Evolutionary conservation across 176 grass and related monocot species (phyloP).

Genomic region (Alloteropsis semialata): DNA sequence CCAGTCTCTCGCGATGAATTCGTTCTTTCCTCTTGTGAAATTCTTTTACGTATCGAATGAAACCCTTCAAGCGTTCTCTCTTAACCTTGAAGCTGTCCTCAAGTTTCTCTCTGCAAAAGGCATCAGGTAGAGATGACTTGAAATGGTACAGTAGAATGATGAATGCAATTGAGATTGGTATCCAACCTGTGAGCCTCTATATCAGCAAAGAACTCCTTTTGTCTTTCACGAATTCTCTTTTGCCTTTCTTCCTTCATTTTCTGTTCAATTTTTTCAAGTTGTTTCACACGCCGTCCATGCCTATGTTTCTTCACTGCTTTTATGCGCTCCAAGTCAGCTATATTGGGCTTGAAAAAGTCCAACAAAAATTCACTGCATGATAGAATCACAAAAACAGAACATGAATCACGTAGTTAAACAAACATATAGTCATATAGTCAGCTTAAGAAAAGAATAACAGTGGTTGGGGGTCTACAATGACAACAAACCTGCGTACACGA

Average conservation of each 20-base stretch:
- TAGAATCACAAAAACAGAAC: slow-evolving; percentile 31
- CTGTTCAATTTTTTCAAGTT: slow-evolving; percentile 98
- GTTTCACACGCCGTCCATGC: slow-evolving; percentile 91
- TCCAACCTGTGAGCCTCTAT: slow-evolving; percentile 87
- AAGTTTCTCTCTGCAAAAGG: slow-evolving; percentile 71
- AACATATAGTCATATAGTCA: background rate
- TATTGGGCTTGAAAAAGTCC: slow-evolving; percentile 93
- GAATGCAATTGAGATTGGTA: background rate
- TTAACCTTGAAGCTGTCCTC: slow-evolving; percentile 95
- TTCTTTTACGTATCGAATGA: slow-evolving; percentile 86
- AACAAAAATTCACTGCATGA: slow-evolving; percentile 87
- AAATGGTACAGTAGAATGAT: slow-evolving; percentile 19
- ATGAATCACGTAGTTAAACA: slow-evolving; percentile 4
- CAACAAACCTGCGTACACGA: slow-evolving; percentile 71
- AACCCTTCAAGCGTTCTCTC: slow-evolving; percentile 82
- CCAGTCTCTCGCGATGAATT: slow-evolving; percentile 88
- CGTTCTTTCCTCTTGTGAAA: slow-evolving; percentile 99
- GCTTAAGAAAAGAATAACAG: background rate
- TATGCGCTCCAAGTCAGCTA: slow-evolving; percentile 69
- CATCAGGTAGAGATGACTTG: background rate
- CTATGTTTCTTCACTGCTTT: slow-evolving; percentile 88
- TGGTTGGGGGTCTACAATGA: background rate
- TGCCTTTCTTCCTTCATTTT: slow-evolving; percentile 99
- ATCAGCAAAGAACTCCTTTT: slow-evolving; percentile 98
- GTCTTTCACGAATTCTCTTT: slow-evolving; percentile 92